Conservation (phyloP, 2,329 filamentous ascomycete species). For the Aspergillus amoenus region DNA sequence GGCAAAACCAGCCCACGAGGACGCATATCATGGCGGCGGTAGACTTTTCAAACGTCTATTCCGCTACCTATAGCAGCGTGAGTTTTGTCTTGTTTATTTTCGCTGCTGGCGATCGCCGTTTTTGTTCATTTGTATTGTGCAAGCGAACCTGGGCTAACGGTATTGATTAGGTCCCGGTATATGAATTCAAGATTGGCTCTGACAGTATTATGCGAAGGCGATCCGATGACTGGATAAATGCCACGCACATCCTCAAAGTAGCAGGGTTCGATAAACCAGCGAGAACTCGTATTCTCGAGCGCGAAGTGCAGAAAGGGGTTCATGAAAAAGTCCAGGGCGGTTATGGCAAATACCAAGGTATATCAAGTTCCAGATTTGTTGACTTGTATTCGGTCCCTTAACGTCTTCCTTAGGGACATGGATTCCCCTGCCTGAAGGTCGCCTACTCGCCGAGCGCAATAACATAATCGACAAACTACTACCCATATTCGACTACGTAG, state of each 20-base stretch:
- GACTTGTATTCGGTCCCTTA: not conserved
- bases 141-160: slow-evolving; percentile 5
- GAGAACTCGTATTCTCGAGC: slow-evolving; percentile 88
- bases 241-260: slow-evolving; percentile 97
- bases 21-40: slow-evolving; percentile 35
- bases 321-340: slow-evolving; percentile 99
- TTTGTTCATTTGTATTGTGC: not conserved
- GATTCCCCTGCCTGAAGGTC: slow-evolving; percentile 83
- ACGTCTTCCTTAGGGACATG: slow-evolving; percentile 69
- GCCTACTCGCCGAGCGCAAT: slow-evolving; percentile 81
- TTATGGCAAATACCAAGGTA: slow-evolving; percentile 97
- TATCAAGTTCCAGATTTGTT: slow-evolving; percentile 10
- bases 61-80: slow-evolving; percentile 66
- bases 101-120: not conserved
- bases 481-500: slow-evolving; percentile 84
- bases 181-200: slow-evolving; percentile 81
- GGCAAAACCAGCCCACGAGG: slow-evolving; percentile 20
- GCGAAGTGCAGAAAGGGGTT: slow-evolving; percentile 92
- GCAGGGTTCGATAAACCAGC: slow-evolving; percentile 97
- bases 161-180: slow-evolving; percentile 75
- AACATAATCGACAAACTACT: slow-evolving; percentile 78
- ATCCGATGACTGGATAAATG: slow-evolving; percentile 96
- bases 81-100: slow-evolving; percentile 20
- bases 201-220: slow-evolving; percentile 97
- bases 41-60: slow-evolving; percentile 54